These are phyloP conservation scores for Phytophthora podocarpi DNA, from an alignment of 352 stramenopile genomes.

Conservation along the genomic window DNA sequence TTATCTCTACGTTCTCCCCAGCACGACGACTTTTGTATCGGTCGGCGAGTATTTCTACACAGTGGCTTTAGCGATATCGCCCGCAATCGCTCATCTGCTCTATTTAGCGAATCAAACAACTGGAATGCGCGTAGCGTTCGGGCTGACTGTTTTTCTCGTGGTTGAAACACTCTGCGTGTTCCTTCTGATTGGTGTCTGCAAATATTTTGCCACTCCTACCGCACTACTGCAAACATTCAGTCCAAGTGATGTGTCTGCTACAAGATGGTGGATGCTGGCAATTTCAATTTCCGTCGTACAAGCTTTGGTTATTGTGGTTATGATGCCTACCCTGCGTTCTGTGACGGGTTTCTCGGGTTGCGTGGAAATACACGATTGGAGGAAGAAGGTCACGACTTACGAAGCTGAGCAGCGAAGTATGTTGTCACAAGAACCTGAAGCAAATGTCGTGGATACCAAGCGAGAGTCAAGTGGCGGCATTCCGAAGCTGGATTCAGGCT, in stretches of 20 bases:
- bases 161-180: conserved; percentile 37
- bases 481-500: conserved; percentile 45
- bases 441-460: neutral
- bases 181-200: conserved; percentile 19
- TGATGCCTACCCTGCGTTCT: conserved; percentile 34
- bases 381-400: conserved; percentile 39
- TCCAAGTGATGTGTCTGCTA: conserved; percentile 1
- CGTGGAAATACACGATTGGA: conserved; percentile 44
- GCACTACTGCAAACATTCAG: conserved; percentile 12
- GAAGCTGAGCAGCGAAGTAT: conserved; percentile 39
- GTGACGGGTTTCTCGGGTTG: conserved; percentile 47
- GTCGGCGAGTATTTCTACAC: conserved; percentile 89
- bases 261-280: conserved; percentile 34
- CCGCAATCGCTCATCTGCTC: conserved; percentile 66
- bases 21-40: conserved; percentile 76
- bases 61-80: conserved; percentile 70
- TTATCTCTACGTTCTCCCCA: conserved; percentile 86
- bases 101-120: conserved; percentile 51
- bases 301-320: conserved; percentile 27
- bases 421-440: neutral
- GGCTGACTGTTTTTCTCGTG: conserved; percentile 39
- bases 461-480: conserved; percentile 2
- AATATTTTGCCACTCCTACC: conserved; percentile 12
- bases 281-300: conserved; percentile 30
- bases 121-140: conserved; percentile 72